Base-by-base conservation (phyloP, 2,329 filamentous ascomycete species). In the Eutypella sp. region DNA sequence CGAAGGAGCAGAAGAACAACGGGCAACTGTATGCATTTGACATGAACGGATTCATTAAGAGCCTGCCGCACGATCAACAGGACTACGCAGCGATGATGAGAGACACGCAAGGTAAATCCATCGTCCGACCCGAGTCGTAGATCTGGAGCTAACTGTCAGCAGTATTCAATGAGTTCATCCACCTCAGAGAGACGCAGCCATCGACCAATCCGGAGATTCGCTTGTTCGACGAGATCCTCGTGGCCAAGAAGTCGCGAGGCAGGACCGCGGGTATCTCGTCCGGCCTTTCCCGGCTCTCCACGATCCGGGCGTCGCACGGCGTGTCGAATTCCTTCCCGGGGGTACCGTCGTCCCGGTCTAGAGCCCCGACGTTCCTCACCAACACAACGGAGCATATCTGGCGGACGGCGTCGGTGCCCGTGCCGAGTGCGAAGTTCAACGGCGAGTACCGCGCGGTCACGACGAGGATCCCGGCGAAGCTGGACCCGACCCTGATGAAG, bases 401-500 rank as follows among this genome's bases (percentile, higher is more conserved):
- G 88, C 79, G 87, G 47, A 85, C 81, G 13, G 76, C 78, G 4
- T 79, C 78, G 11, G 76, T 82, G 34, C 75, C 81, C 6, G 70
- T 79, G 36, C 76, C 77, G n/a, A 78, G 73, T 53, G 74, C 78
- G 43, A 82, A 79, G 55, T 83, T 84, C 52, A 71, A 76, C 0
- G 79, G 79, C 47, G 79, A 84, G 54, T 85, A 85, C 66, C 74
- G 76, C 47, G 67, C 74, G 25, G 72, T 82, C 13, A 72, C 81
- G 44, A 81, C 81, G 11, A 70, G 82, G 54, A 82, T 88, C 31
- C 93, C 93, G 5, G 82, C 88, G 7, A 91, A 88, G 60, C 76
- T 99, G 9, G 93, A 99, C 58, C 79, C 85, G 4, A 79, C 82
- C 13, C 73, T 96, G 40, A 96, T 97, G 89, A 89, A 89, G 64